Conservation (phyloP, 768 basidiomycete species). For the Kwoniella sp. region DNA sequence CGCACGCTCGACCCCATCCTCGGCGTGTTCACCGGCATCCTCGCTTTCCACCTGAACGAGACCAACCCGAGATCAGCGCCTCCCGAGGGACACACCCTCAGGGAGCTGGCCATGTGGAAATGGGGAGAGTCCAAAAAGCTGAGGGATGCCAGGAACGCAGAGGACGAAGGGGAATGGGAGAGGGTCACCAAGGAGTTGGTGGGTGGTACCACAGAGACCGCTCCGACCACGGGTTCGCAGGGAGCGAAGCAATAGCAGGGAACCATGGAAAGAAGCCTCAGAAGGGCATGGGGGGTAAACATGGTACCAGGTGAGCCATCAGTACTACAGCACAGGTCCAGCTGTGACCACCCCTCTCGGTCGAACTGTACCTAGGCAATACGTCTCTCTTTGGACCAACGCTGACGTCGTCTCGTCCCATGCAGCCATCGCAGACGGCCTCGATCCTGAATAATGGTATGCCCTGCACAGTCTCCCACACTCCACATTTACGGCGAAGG, state of each 20-base stretch:
- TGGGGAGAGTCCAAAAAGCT: constrained; percentile 23
- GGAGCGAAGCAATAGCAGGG: constrained; percentile 3
- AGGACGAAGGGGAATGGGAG: constrained; percentile 33
- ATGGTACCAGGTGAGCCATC: neutral
- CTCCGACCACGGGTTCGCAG: too few species aligned
- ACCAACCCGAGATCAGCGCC: constrained; percentile 48
- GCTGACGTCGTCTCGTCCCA: too few species aligned
- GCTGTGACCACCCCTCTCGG: too few species aligned
- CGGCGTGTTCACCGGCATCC: constrained; percentile 47
- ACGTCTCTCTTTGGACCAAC: too few species aligned
- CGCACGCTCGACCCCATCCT: constrained; percentile 46
- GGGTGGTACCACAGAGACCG: too few species aligned
- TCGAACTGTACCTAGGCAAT: too few species aligned
- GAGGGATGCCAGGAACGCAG: constrained; percentile 6
- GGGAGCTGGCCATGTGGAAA: constrained; percentile 46
- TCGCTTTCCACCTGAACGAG: constrained; percentile 49
- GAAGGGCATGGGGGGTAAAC: neutral
- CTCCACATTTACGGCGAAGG: too few species aligned
- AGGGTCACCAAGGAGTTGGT: constrained; percentile 38
- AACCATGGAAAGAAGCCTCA: neutral
- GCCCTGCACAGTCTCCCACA: too few species aligned
- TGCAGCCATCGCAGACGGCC: too few species aligned
- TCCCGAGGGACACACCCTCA: constrained; percentile 41
- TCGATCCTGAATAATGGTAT: too few species aligned
- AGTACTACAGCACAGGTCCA: too few species aligned